Evolutionary conservation across 352 stramenopile genomes (phyloP).

Genomic region (Pythium dissotocum): DNA sequence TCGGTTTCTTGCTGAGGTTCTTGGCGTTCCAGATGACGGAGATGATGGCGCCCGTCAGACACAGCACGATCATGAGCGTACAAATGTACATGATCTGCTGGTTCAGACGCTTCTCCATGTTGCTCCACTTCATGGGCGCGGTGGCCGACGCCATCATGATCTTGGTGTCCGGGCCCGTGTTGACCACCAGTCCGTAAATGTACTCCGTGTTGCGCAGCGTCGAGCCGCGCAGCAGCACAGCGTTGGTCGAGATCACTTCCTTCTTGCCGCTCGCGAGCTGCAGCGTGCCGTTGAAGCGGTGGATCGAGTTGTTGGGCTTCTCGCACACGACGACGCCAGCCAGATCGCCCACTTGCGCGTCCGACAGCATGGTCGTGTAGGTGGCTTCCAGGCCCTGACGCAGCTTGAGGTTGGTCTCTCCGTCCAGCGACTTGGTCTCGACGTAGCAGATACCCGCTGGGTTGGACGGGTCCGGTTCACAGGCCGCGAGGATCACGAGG

Average conservation of each 20-base stretch:
- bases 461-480: conserved; percentile 67
- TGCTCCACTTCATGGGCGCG: conserved; percentile 86
- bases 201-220: conserved; percentile 91
- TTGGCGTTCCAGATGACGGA: conserved; percentile 70
- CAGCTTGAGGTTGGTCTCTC: conserved; percentile 93
- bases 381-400: conserved; percentile 76
- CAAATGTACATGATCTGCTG: conserved; percentile 86
- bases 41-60: conserved; percentile 57
- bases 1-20: conserved; percentile 45
- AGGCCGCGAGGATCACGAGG: conserved; percentile 82
- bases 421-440: conserved; percentile 93
- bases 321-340: conserved; percentile 74
- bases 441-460: conserved; percentile 89
- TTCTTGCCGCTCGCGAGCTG: conserved; percentile 54
- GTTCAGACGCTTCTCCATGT: conserved; percentile 84
- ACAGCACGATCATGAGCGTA: conserved; percentile 76
- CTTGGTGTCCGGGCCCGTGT: conserved; percentile 89
- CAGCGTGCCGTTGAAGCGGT: conserved; percentile 90
- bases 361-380: conserved; percentile 62
- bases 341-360: conserved; percentile 53
- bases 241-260: conserved; percentile 77
- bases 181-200: conserved; percentile 90
- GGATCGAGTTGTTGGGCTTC: conserved; percentile 89
- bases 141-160: conserved; percentile 88
- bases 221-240: conserved; percentile 86